These are phyloP conservation scores for Fusarium sp. DNA, from an alignment of 2,329 filamentous ascomycete genomes.

Conservation along the genomic window DNA sequence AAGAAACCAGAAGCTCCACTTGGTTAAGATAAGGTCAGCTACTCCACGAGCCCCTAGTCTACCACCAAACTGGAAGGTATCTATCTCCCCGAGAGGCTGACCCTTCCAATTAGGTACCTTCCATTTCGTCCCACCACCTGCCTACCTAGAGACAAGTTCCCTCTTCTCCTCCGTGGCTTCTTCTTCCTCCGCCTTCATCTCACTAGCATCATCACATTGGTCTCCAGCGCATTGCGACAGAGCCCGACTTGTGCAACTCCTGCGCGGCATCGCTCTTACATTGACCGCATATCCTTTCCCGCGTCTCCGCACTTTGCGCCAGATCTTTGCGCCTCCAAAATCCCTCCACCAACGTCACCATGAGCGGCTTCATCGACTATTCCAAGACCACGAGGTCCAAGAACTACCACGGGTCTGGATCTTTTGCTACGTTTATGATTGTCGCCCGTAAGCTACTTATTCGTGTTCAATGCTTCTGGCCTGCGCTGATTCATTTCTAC, in stretches of 20 bases:
- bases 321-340: conserved; percentile 19
- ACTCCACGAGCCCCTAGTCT: conserved; percentile 30
- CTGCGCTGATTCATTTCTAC: conserved; percentile 13
- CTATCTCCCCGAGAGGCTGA: conserved; percentile 18
- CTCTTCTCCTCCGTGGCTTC: conserved; percentile 21
- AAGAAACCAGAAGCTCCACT: neutral
- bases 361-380: conserved; percentile 59
- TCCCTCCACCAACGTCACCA: conserved; percentile 36
- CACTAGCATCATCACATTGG: conserved; percentile 15
- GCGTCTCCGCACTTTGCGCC: conserved; percentile 20
- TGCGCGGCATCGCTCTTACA: conserved; percentile 2
- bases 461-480: conserved; percentile 2
- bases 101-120: conserved; percentile 10
- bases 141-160: neutral
- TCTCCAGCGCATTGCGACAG: conserved; percentile 17
- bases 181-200: conserved; percentile 16
- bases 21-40: conserved; percentile 24
- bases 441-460: conserved; percentile 78
- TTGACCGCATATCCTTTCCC: neutral
- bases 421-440: conserved; percentile 97
- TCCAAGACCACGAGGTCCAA: conserved; percentile 66
- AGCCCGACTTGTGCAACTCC: conserved; percentile 1
- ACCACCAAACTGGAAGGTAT: conserved; percentile 43
- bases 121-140: neutral
- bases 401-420: conserved; percentile 68